These are phyloP conservation scores for Dictyostelium firmibasis DNA, from an alignment of 78 protist species.

Conservation along the genomic window DNA sequence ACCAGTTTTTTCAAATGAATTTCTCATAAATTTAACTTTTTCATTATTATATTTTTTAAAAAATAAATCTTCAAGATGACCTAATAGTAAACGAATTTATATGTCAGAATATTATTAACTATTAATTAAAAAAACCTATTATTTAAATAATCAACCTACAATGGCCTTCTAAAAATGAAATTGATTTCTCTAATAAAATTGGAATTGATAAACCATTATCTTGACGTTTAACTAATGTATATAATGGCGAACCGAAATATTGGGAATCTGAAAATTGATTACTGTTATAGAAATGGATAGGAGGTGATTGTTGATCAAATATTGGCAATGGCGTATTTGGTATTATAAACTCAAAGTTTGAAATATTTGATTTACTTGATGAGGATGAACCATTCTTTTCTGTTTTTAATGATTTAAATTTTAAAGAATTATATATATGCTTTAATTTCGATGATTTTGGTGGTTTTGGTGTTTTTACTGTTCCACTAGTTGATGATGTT, in stretches of 20 bases:
- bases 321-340: constrained; percentile 19
- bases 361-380: background rate
- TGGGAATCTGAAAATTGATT: background rate
- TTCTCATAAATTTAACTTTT: background rate
- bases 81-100: background rate
- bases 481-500: background rate
- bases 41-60: background rate
- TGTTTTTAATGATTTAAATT: constrained; percentile 5
- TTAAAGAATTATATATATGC: constrained; percentile 38
- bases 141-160: too few relatives aligned
- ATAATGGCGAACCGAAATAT: constrained; percentile 55
- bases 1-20: constrained; percentile 11
- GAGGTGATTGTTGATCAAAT: constrained; percentile 56
- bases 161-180: constrained; percentile 63
- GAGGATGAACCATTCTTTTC: background rate
- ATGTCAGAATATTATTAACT: too few relatives aligned
- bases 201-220: constrained; percentile 56
- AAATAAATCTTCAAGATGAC: constrained; percentile 32
- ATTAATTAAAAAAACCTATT: too few relatives aligned
- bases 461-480: background rate
- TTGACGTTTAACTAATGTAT: constrained; percentile 24
- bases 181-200: constrained; percentile 29
- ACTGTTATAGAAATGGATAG: background rate
- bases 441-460: constrained; percentile 21
- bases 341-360: constrained; percentile 30